These are phyloP conservation scores for Pythium brachiatum DNA, from an alignment of 352 stramenopile genomes.

Conservation along the genomic window DNA sequence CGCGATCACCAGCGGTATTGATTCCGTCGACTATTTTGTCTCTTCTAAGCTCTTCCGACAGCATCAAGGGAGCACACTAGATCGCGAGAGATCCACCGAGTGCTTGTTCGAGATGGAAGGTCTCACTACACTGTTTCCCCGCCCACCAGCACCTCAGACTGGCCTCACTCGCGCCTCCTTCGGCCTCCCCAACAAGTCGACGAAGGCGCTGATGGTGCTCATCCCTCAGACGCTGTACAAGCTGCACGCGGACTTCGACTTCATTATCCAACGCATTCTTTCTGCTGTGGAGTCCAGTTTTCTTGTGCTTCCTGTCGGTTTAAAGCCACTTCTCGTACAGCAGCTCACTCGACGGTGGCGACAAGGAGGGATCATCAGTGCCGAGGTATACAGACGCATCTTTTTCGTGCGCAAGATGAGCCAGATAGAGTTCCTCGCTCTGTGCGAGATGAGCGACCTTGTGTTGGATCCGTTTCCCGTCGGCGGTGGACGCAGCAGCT, in stretches of 20 bases:
- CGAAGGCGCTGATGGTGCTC: constrained; percentile 39
- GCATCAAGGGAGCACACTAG: background rate
- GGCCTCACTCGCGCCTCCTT: constrained; percentile 13
- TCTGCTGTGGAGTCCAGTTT: constrained; percentile 23
- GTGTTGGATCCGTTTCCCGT: constrained; percentile 67
- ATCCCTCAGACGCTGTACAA: constrained; percentile 73
- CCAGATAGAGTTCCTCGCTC: constrained; percentile 36
- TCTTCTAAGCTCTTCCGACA: constrained; percentile 43
- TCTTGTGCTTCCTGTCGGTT: constrained; percentile 37
- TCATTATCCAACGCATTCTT: constrained; percentile 40
- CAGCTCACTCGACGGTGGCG: constrained; percentile 31
- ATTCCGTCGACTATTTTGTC: constrained; percentile 60
- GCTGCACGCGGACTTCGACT: constrained; percentile 62
- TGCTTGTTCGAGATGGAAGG: constrained; percentile 57
- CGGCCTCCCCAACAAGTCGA: constrained; percentile 8
- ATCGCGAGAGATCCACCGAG: constrained; percentile 36
- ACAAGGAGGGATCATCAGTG: constrained; percentile 12
- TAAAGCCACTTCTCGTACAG: constrained; percentile 28
- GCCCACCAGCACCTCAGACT: constrained; percentile 11
- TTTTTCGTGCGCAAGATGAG: constrained; percentile 44
- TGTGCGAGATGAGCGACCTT: constrained; percentile 43
- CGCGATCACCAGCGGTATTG: constrained; percentile 51
- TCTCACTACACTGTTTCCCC: constrained; percentile 46
- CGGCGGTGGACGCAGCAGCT: constrained; percentile 47
- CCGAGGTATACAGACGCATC: constrained; percentile 29